Evolutionary conservation across 352 stramenopile genomes (phyloP).

Genomic region (Phytophthora sojae): DNA sequence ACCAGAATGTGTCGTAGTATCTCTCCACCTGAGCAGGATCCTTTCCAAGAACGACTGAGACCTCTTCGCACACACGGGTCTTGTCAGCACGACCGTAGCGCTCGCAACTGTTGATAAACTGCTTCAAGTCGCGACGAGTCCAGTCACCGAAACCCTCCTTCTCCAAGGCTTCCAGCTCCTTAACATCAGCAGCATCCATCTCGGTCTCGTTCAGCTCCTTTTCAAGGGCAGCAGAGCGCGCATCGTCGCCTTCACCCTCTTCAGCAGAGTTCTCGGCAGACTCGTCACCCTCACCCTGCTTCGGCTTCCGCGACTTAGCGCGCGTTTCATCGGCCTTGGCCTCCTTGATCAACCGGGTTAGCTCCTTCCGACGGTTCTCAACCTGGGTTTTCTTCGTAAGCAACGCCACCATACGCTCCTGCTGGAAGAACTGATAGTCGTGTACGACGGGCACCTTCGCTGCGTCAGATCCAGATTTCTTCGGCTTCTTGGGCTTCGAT

Average conservation of each 20-base stretch:
- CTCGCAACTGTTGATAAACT: conserved; percentile 93
- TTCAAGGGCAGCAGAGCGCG: conserved; percentile 72
- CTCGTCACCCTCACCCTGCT: conserved; percentile 68
- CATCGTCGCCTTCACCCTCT: conserved; percentile 58
- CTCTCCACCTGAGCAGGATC: conserved; percentile 90
- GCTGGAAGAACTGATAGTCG: conserved; percentile 97
- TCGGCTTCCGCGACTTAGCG: conserved; percentile 74
- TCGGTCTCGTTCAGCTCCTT: conserved; percentile 83
- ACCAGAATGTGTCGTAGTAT: conserved; percentile 98
- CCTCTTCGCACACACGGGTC: conserved; percentile 90
- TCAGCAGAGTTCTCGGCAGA: conserved; percentile 74
- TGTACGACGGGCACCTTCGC: conserved; percentile 92
- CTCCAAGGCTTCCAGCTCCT: conserved; percentile 79
- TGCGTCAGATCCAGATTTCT: conserved; percentile 88
- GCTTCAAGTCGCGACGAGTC: conserved; percentile 90
- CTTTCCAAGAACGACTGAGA: conserved; percentile 92
- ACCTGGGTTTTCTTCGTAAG: conserved; percentile 88
- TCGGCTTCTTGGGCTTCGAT: conserved; percentile 88
- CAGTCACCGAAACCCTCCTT: conserved; percentile 96
- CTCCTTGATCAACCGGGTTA: conserved; percentile 85
- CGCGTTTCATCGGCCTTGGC: conserved; percentile 84
- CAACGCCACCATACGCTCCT: conserved; percentile 88
- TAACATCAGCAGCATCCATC: conserved; percentile 71
- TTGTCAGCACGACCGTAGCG: conserved; percentile 94
- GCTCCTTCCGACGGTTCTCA: conserved; percentile 91